Conservation (phyloP, 1,284 basidiomycete species). For the Trametes pubescens region DNA sequence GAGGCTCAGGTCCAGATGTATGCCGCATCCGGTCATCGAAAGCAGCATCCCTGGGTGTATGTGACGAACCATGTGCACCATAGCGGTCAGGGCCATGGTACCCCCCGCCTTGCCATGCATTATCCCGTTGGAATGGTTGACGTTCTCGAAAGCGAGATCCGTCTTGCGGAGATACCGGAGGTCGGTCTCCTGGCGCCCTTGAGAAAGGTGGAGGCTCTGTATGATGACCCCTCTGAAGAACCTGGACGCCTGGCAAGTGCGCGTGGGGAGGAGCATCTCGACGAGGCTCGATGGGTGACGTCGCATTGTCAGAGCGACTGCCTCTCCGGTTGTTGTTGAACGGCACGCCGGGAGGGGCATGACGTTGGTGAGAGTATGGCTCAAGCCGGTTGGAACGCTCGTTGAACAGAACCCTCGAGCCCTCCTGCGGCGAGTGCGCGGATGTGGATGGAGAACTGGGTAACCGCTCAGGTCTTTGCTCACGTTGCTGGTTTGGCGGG, state of each 20-base stretch:
- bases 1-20: conserved; percentile 33
- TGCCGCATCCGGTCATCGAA: conserved; percentile 37
- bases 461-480: conserved; percentile 48
- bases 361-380: conserved; percentile 62
- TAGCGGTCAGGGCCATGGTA: conserved; percentile 20
- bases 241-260: conserved; percentile 51
- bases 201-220: conserved; percentile 31
- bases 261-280: conserved; percentile 57
- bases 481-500: conserved; percentile 48
- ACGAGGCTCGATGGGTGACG: conserved; percentile 54
- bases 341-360: conserved; percentile 45
- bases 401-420: conserved; percentile 84
- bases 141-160: conserved; percentile 36
- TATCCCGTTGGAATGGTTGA: conserved; percentile 30
- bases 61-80: neutral
- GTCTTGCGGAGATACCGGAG: conserved; percentile 29
- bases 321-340: conserved; percentile 51
- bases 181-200: conserved; percentile 34
- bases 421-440: conserved; percentile 58
- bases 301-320: conserved; percentile 51
- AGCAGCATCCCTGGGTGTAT: conserved; percentile 29
- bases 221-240: conserved; percentile 55
- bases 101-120: conserved; percentile 21
- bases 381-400: conserved; percentile 88
- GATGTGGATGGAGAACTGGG: conserved; percentile 50